Percentiles rank a stretch among this genome's conserved stretches.
phyloP scores from a whole-genome alignment of 768 basidiomycete species.

The Suillus hirtellus region DNA sequence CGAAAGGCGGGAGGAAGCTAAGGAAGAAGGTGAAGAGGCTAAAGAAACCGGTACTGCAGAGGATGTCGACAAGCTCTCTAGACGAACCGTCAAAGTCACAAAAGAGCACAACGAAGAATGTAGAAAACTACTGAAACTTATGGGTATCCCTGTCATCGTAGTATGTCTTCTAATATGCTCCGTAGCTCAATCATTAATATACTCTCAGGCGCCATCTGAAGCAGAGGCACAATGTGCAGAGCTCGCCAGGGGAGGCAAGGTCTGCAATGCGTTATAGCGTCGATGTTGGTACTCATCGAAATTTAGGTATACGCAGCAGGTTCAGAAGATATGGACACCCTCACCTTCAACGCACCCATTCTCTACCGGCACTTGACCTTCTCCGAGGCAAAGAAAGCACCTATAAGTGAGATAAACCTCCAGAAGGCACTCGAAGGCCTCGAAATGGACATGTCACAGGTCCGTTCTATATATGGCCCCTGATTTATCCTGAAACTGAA shows the following conservation, averaged over 20 bases:
- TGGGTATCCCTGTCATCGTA: conserved; percentile 96
- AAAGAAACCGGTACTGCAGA: conserved; percentile 95
- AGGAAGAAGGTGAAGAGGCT: conserved; percentile 93
- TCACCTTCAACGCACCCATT: conserved; percentile 92
- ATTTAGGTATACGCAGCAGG: conserved; percentile 91
- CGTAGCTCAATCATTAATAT: conserved; percentile 3
- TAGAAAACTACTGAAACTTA: conserved; percentile 77
- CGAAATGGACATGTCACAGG: conserved; percentile 90
- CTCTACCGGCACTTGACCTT: conserved; percentile 96
- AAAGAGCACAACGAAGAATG: conserved; percentile 97
- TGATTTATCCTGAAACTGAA: not conserved
- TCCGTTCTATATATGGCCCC: conserved; percentile 28
- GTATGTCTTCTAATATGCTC: conserved; percentile 45
- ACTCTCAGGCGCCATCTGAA: conserved; percentile 87
- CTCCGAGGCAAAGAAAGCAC: conserved; percentile 95
- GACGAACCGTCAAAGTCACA: conserved; percentile 93
- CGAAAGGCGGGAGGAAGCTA: conserved; percentile 87
- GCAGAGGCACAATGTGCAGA: conserved; percentile 99
- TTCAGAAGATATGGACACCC: conserved; percentile 99
- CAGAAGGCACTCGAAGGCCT: conserved; percentile 83
- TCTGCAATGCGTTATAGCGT: conserved; percentile 24
- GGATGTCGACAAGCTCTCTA: conserved; percentile 86
- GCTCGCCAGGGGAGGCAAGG: conserved; percentile 94
- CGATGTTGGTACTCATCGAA: conserved; percentile 2
- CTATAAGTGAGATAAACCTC: conserved; percentile 90